Evolutionary conservation across 768 basidiomycete species (phyloP), one percentile per base, ranked within the genome.

Genomic region (Arthromyces matolae): DNA sequence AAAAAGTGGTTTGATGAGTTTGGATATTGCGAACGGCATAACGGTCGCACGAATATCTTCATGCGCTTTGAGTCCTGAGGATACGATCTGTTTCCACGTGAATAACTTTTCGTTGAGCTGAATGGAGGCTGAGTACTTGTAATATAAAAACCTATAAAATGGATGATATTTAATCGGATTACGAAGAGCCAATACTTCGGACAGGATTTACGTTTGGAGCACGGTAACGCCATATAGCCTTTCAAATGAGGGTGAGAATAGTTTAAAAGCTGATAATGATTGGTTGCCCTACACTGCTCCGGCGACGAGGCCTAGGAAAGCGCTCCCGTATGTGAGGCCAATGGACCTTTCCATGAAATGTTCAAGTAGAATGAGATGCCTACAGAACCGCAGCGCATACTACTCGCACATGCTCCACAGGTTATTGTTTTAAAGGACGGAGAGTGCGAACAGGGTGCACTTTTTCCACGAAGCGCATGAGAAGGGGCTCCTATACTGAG

Each of bases 161-260:
- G n/a, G n/a, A n/a, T n/a, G n/a, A 3, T 19, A 23, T 38, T 38
- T 36, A 35, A 40, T 33, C 10, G 32, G 3, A 33, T 33, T 45
- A 41, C 24, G 9, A 28, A 36, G 12, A 51, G 34, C 52, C 29
- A 47, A 32, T 13, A 23, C 32, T 23, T 13, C 14, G 36, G 42
- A 36, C 42, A 36, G 25, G 16, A 62, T 69, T 53, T 53, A 73
- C 69, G 69, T 69, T 47, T 73, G 70, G 18, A 77, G 57, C 25
- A 77, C 54, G 6, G 75, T 77, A 20, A 76, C 69, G 28, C 76
- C 76, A 56, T 75, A 78, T 34, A 76, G 53, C 29, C 74, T 78
- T 56, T 7, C 27, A 12, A 22, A 18, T 14, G 13, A 43, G 18
- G n/a, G 33, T 40, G 37, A 42, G 27, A 46, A 40, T 20, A 19